Evolutionary conservation across 495 filamentous ascomycete genomes (phyloP).

Genomic region (Sabuloglossum arenarium): DNA sequence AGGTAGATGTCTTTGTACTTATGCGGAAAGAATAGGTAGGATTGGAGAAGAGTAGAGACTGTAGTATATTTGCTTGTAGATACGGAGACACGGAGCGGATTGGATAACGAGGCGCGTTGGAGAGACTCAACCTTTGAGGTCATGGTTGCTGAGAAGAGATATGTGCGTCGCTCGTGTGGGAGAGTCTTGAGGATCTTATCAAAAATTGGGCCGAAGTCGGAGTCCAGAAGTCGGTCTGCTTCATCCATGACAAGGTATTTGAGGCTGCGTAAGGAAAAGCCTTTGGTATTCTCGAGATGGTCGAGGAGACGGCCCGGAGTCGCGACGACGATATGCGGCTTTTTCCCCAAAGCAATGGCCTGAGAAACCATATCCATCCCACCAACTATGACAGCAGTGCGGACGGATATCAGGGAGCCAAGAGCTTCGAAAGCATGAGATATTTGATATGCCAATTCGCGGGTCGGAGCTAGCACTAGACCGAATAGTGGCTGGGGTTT

Average conservation of each 20-base stretch:
- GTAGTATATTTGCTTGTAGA: slow-evolving; percentile 66
- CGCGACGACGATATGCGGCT: slow-evolving; percentile 73
- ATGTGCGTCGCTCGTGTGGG: slow-evolving; percentile 59
- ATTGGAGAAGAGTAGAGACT: slow-evolving; percentile 64
- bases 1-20: slow-evolving; percentile 86
- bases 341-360: slow-evolving; percentile 70
- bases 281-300: slow-evolving; percentile 91
- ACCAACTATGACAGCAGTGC: slow-evolving; percentile 62
- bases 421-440: slow-evolving; percentile 65
- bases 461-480: slow-evolving; percentile 73
- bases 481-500: slow-evolving; percentile 58
- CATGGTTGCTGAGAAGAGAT: slow-evolving; percentile 89
- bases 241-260: slow-evolving; percentile 92
- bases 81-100: slow-evolving; percentile 59
- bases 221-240: slow-evolving; percentile 76
- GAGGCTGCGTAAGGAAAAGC: slow-evolving; percentile 58
- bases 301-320: slow-evolving; percentile 83
- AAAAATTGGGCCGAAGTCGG: slow-evolving; percentile 82
- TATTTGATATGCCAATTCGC: slow-evolving; percentile 84
- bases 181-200: slow-evolving; percentile 87
- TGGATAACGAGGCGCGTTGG: slow-evolving; percentile 66
- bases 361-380: slow-evolving; percentile 93
- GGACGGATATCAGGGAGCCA: slow-evolving; percentile 61
- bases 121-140: slow-evolving; percentile 78
- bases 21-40: slow-evolving; percentile 67